phyloP scores from a whole-genome alignment of 768 basidiomycete species.

The Pisolithus tinctorius region DNA sequence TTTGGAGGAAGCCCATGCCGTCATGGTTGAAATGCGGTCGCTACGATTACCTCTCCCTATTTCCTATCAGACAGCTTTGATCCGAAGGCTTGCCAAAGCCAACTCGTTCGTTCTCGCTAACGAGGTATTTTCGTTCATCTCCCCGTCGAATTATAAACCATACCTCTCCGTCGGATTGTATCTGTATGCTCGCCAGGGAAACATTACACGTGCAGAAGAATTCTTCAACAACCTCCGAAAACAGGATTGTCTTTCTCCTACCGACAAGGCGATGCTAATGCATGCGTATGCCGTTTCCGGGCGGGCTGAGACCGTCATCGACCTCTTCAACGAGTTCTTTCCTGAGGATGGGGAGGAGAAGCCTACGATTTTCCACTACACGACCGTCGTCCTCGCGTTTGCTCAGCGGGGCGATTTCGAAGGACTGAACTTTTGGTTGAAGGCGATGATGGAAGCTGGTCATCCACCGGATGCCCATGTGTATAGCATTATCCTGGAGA shows the following conservation, averaged over 20 bases:
- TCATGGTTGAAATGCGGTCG: conserved; percentile 35
- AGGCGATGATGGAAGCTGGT: conserved; percentile 41
- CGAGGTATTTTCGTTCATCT: conserved; percentile 32
- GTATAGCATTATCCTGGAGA: conserved; percentile 55
- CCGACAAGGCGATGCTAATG: conserved; percentile 42
- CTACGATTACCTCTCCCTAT: conserved; percentile 27
- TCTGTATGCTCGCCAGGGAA: conserved; percentile 47
- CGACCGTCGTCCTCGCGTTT: conserved; percentile 49
- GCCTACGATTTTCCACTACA: conserved; percentile 48
- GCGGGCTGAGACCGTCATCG: conserved; percentile 32
- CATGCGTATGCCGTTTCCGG: conserved; percentile 48
- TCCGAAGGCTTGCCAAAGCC: conserved; percentile 37
- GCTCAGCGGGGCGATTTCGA: conserved; percentile 39
- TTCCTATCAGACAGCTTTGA: conserved; percentile 28
- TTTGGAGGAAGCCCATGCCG: conserved; percentile 31
- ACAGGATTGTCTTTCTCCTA: conserved; percentile 17
- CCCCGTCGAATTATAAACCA: conserved; percentile 12
- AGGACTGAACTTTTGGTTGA: conserved; percentile 50
- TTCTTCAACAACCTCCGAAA: conserved; percentile 34
- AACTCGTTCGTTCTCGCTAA: conserved; percentile 38
- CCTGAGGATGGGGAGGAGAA: conserved; percentile 30
- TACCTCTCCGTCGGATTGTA: conserved; percentile 42
- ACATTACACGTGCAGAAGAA: conserved; percentile 35
- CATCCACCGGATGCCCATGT: conserved; percentile 47
- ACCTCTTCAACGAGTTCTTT: conserved; percentile 52